phyloP scores from a whole-genome alignment of 208 protist species.

The Leishmania major region DNA sequence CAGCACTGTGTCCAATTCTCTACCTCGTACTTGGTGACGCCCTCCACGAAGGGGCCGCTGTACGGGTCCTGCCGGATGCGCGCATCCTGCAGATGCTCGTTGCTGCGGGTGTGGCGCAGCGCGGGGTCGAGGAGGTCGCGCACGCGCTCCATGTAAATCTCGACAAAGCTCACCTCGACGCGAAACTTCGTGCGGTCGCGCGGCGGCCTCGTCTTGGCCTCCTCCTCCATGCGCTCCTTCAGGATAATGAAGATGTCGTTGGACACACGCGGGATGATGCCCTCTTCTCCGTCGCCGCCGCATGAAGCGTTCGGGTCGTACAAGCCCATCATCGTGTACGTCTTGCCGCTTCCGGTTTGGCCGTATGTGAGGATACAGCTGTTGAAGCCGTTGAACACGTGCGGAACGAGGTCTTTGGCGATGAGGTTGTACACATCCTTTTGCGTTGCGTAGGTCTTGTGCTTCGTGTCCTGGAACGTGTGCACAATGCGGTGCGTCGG shows the following conservation, averaged over 20 bases:
- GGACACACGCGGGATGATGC: constrained; percentile 91
- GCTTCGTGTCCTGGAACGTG: constrained; percentile 83
- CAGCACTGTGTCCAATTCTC: constrained; percentile 90
- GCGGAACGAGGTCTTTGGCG: constrained; percentile 89
- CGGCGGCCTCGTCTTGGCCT: constrained; percentile 34
- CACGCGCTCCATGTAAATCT: constrained; percentile 98
- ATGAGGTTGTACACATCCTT: constrained; percentile 91
- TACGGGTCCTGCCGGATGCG: constrained; percentile 88
- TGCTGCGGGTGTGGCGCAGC: constrained; percentile 72
- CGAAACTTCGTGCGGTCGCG: constrained; percentile 51
- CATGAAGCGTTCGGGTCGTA: constrained; percentile 75
- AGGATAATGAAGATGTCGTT: constrained; percentile 90
- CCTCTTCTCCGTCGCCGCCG: constrained; percentile 84
- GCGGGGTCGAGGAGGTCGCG: constrained; percentile 94
- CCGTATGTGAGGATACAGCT: constrained; percentile 94
- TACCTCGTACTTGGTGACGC: constrained; percentile 89
- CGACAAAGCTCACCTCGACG: constrained; percentile 96
- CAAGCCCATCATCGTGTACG: constrained; percentile 92
- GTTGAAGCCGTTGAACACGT: constrained; percentile 93
- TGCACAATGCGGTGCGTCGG: constrained; percentile 79
- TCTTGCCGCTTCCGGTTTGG: constrained; percentile 93
- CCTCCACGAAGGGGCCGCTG: constrained; percentile 88
- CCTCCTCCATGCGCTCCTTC: constrained; percentile 41
- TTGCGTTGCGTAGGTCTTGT: constrained; percentile 81
- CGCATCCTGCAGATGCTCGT: constrained; percentile 85